Evolutionary conservation across 768 basidiomycete genomes (phyloP).

Genomic region (Termitomyces bulborhizus): DNA sequence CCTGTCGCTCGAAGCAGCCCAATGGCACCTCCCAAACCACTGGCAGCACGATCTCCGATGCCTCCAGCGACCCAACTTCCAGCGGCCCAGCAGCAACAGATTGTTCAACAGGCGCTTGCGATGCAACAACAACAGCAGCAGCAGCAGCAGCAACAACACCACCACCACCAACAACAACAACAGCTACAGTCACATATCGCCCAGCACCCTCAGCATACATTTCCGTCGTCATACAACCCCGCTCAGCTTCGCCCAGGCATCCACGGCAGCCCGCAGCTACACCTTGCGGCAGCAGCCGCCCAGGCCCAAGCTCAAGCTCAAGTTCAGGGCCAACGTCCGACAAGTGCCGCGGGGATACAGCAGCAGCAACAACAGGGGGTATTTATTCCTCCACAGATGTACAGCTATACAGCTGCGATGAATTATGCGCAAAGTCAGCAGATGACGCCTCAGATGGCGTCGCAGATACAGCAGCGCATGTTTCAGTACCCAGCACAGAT

Average conservation of each 20-base stretch:
- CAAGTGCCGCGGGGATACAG: conserved; percentile 9
- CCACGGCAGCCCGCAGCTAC: conserved; percentile 19
- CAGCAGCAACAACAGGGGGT: conserved; percentile 12
- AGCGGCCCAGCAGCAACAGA: conserved; percentile 11
- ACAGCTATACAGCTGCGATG: conserved; percentile 7
- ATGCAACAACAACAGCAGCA: conserved; percentile 15
- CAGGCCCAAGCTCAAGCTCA: not conserved
- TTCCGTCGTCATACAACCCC: conserved; percentile 27
- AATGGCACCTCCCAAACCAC: conserved; percentile 24
- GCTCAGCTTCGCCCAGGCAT: conserved; percentile 26
- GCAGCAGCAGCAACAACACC: conserved; percentile 12
- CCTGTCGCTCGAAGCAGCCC: conserved; percentile 29
- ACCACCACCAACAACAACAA: conserved; percentile 12
- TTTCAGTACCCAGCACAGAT: conserved; percentile 2
- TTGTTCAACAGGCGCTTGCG: conserved; percentile 1
- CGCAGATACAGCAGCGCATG: conserved; percentile 7
- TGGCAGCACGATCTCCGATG: conserved; percentile 25
- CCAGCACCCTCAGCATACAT: conserved; percentile 21
- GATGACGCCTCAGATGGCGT: conserved; percentile 3
- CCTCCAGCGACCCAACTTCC: conserved; percentile 22
- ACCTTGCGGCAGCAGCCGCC: conserved; percentile 15
- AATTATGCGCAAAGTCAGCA: conserved; percentile 10
- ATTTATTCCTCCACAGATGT: conserved; percentile 15
- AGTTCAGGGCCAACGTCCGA: conserved; percentile 5
- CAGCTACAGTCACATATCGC: conserved; percentile 8